Conservation (phyloP, 2,329 filamentous ascomycete species). For the Lomentospora prolificans region DNA sequence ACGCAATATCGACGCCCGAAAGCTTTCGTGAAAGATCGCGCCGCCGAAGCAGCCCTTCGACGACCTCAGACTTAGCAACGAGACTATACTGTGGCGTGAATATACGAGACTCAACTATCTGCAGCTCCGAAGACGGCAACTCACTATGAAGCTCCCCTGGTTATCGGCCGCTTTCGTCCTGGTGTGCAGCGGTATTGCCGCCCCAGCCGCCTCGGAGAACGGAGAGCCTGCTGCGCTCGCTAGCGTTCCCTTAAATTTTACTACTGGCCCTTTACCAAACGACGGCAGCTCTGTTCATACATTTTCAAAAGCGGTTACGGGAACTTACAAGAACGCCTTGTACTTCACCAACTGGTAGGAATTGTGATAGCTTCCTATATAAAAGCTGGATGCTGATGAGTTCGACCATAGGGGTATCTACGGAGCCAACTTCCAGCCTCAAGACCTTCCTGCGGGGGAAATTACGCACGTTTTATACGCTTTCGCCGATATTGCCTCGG, state of each 20-base stretch:
- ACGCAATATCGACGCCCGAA: too few species aligned
- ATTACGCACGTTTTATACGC: constrained; percentile 64
- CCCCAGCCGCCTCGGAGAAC: neutral
- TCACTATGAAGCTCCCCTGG: neutral
- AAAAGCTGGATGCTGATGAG: neutral
- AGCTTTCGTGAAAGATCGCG: neutral
- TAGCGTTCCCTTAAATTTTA: neutral
- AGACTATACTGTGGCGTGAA: too few species aligned
- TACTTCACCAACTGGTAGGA: constrained; percentile 48
- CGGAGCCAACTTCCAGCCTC: constrained; percentile 58
- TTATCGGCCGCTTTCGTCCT: neutral
- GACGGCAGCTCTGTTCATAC: neutral
- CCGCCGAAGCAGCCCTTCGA: too few species aligned
- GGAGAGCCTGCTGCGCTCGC: neutral
- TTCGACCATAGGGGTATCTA: constrained; percentile 59
- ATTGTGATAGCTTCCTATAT: neutral
- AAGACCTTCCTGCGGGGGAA: constrained; percentile 55
- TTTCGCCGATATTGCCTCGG: constrained; percentile 12
- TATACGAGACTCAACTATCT: too few species aligned
- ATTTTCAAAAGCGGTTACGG: neutral
- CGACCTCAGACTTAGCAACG: neutral
- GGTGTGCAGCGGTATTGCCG: neutral
- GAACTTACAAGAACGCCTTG: constrained; percentile 26
- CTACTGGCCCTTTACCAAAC: neutral
- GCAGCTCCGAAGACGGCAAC: too few species aligned